phyloP scores from a whole-genome alignment of 441 rosid genomes.

The Isatis lusitanica region DNA sequence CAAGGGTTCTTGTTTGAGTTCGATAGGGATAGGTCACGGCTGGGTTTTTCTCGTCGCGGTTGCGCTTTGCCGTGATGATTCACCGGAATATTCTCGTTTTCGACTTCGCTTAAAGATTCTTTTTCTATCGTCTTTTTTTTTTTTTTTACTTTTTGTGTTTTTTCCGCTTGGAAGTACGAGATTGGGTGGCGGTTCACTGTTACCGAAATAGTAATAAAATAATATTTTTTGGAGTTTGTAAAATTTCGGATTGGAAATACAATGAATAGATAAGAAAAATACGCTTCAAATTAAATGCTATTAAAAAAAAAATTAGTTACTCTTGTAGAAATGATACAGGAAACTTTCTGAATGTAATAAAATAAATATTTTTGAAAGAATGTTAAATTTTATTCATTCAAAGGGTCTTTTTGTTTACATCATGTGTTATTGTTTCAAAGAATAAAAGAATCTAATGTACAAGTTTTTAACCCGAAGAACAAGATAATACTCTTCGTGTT shows the following conservation, averaged over 20 bases:
- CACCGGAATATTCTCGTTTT: conserved; percentile 26
- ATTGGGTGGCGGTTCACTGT: conserved; percentile 23
- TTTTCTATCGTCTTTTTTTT: neutral
- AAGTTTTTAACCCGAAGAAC: no score
- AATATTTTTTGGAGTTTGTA: conserved; percentile 4
- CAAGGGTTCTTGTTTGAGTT: conserved; percentile 87
- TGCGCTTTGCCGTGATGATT: conserved; percentile 45
- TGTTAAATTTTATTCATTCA: no score
- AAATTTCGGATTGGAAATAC: neutral
- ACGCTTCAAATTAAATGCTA: neutral
- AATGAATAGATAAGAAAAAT: neutral
- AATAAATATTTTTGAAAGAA: no score
- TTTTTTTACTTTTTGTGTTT: neutral
- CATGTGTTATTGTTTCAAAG: no score
- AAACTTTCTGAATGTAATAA: no score
- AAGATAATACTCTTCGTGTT: no score
- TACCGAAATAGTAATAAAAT: conserved; percentile 28
- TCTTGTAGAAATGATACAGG: no score
- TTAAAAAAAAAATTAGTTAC: neutral
- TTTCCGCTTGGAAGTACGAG: conserved; percentile 7
- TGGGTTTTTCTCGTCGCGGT: conserved; percentile 77
- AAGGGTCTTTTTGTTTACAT: no score
- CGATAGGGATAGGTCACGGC: conserved; percentile 62
- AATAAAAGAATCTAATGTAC: no score
- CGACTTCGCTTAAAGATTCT: conserved; percentile 16